Evolutionary conservation across 2,329 filamentous ascomycete genomes (phyloP).

Genomic region (Hysterium pulicare): DNA sequence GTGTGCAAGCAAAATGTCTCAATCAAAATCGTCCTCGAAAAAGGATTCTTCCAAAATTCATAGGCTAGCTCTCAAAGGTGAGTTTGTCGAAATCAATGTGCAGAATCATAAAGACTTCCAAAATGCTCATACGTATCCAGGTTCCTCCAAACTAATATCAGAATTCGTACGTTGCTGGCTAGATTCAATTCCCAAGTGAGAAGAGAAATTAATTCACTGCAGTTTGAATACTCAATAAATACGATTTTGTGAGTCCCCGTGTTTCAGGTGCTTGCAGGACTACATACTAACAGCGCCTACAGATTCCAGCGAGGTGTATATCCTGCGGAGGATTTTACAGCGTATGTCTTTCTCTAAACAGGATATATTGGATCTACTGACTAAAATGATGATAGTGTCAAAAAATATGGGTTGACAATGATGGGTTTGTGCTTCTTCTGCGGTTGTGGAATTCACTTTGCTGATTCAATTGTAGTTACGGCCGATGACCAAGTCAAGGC

Average conservation of each 20-base stretch:
- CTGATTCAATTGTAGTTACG: conserved; percentile 59
- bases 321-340: conserved; percentile 93
- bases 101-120: not conserved
- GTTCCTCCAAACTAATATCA: conserved; percentile 80
- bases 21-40: conserved; percentile 40
- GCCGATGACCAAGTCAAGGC: conserved; percentile 97
- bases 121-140: conserved; percentile 39
- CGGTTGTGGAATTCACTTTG: not conserved
- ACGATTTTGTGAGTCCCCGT: conserved; percentile 71
- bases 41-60: conserved; percentile 83
- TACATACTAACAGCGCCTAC: conserved; percentile 4
- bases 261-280: no score
- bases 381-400: conserved; percentile 57
- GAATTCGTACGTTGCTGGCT: conserved; percentile 72
- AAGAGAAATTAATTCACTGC: conserved; percentile 14
- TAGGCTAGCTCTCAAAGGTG: conserved; percentile 86
- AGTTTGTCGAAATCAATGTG: conserved; percentile 14
- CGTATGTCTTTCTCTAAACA: conserved; percentile 52
- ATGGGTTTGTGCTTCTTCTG: conserved; percentile 57
- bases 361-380: not conserved
- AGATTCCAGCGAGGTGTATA: conserved; percentile 83
- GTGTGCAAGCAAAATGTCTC: conserved; percentile 23
- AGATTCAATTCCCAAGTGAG: not conserved
- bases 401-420: conserved; percentile 99
- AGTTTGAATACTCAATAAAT: conserved; percentile 98